Conservation (phyloP, 2,329 filamentous ascomycete genomes). For the Colletotrichum aenigma region DNA sequence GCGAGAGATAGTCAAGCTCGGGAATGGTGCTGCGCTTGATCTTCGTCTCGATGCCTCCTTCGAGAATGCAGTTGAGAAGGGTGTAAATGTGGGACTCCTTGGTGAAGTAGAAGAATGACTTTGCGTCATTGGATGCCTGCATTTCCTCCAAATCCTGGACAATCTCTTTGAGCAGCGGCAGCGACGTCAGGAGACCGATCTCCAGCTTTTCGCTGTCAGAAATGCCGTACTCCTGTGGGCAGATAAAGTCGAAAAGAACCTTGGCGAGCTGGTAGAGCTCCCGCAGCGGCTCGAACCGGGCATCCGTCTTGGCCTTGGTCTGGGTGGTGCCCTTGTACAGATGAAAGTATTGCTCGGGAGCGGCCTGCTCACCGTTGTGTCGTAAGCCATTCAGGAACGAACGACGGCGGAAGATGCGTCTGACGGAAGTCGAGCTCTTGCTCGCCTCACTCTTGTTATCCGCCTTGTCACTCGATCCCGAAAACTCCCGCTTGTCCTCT, state of each 20-base stretch:
- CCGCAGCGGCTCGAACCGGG: constrained; percentile 83
- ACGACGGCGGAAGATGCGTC: constrained; percentile 62
- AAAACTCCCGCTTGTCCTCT: constrained; percentile 31
- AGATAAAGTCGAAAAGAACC: constrained; percentile 97
- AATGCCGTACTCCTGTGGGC: constrained; percentile 97
- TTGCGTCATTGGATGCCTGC: constrained; percentile 91
- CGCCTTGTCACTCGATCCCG: constrained; percentile 42
- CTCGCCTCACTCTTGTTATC: constrained; percentile 41
- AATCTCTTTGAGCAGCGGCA: constrained; percentile 94
- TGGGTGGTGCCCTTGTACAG: constrained; percentile 80
- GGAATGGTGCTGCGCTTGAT: constrained; percentile 95
- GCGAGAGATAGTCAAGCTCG: constrained; percentile 94
- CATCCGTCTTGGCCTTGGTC: constrained; percentile 81
- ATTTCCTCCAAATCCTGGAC: constrained; percentile 97
- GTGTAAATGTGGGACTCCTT: constrained; percentile 99
- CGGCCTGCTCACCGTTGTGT: constrained; percentile 58
- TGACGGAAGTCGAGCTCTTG: constrained; percentile 36
- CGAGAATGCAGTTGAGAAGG: constrained; percentile 94
- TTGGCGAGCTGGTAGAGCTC: constrained; percentile 95
- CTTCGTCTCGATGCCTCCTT: constrained; percentile 96
- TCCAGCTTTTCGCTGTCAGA: constrained; percentile 97
- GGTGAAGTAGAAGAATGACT: constrained; percentile 98
- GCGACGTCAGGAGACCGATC: constrained; percentile 90
- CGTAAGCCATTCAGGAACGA: constrained; percentile 62
- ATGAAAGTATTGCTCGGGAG: constrained; percentile 82